A percentile compares a stretch with the other conserved stretches of the same genome.
Conservation (phyloP, 805 yeast species). For the Cyberlindnera sargentensis region DNA sequence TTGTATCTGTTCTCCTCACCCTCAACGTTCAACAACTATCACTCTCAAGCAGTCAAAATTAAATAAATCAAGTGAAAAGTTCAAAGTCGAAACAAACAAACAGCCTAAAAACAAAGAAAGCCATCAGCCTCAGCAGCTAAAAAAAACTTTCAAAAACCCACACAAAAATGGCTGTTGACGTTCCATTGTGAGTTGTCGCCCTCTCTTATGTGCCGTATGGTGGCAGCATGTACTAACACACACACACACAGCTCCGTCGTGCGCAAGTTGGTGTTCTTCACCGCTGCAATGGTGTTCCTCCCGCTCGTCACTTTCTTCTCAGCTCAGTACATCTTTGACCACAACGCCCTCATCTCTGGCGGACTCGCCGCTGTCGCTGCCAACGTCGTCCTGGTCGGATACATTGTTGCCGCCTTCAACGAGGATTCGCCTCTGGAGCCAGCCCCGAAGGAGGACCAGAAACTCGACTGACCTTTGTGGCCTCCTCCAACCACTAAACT, state of each 20-base stretch:
- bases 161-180: constrained; percentile 20
- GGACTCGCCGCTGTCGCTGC: constrained; percentile 77
- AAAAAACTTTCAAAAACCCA: neutral
- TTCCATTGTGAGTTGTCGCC: constrained; percentile 18
- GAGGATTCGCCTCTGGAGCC: constrained; percentile 42
- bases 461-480: constrained; percentile 14
- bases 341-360: constrained; percentile 61
- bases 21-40: neutral
- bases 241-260: constrained; percentile 44
- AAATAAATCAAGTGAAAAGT: neutral
- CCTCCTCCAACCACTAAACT: no score
- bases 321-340: constrained; percentile 32
- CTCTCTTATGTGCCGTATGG: no score
- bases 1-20: no score
- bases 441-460: constrained; percentile 33
- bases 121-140: neutral
- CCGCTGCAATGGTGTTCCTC: constrained; percentile 66
- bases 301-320: constrained; percentile 61
- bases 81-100: no score
- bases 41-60: neutral
- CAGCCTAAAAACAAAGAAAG: no score
- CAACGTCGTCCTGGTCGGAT: constrained; percentile 65
- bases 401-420: constrained; percentile 65
- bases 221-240: constrained; percentile 1
- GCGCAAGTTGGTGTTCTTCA: constrained; percentile 62